phyloP scores from a whole-genome alignment of 306 rosid species.

The Quercus suber region DNA sequence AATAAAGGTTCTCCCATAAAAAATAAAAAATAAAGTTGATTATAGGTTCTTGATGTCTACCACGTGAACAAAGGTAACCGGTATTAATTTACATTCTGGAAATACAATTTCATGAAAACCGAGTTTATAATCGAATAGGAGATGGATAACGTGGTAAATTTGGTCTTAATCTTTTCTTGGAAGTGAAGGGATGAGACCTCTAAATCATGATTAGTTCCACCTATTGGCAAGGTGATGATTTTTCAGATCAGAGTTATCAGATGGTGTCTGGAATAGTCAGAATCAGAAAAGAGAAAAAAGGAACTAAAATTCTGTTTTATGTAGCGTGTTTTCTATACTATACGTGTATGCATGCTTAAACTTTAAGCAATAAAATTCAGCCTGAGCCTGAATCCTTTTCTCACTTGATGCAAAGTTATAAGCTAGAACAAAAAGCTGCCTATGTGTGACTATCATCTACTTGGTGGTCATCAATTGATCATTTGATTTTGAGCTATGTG shows the following conservation, averaged over 20 bases:
- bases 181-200: slow-evolving; percentile 35
- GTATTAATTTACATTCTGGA: neutral
- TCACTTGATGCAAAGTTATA: no score
- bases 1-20: no score
- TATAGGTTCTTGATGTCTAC: neutral
- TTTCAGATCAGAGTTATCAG: neutral
- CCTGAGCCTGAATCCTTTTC: no score
- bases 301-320: no score
- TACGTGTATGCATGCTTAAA: no score
- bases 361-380: no score
- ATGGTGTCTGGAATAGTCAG: neutral
- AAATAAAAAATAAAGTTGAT: slow-evolving; percentile 3
- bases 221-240: slow-evolving; percentile 31
- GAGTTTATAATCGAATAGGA: neutral
- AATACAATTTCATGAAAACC: neutral
- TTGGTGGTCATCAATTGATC: no score
- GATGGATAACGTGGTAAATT: neutral
- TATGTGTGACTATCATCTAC: no score
- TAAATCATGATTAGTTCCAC: slow-evolving; percentile 37
- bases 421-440: no score
- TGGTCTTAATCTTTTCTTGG: slow-evolving; percentile 39
- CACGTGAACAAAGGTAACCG: neutral
- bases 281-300: no score
- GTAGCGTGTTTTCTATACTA: no score
- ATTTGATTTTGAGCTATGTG: no score